Conservation (phyloP, 2,329 filamentous ascomycete genomes). For the Myrmaecium sp. region DNA sequence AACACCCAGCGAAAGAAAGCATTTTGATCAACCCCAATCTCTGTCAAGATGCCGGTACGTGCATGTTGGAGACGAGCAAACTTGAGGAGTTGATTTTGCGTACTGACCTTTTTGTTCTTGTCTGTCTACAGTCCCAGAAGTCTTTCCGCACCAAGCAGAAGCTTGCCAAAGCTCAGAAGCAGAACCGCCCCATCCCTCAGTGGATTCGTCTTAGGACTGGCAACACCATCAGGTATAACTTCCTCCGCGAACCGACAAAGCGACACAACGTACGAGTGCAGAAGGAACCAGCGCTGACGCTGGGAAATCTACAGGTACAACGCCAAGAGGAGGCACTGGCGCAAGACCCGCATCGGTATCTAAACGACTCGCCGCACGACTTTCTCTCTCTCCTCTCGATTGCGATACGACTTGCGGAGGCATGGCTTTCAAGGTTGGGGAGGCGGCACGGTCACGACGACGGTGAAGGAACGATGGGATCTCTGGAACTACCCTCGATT, state of each 20-base stretch:
- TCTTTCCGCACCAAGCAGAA: constrained; percentile 99
- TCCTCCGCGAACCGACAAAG: background rate
- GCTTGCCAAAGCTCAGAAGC: constrained; percentile 99
- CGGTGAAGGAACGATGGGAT: no score
- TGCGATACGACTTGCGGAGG: constrained; percentile 13
- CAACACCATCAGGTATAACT: constrained; percentile 95
- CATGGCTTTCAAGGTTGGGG: constrained; percentile 14
- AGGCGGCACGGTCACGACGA: no score
- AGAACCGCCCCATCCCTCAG: constrained; percentile 99
- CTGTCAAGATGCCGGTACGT: constrained; percentile 6
- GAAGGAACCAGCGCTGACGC: constrained; percentile 4
- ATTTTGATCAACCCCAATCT: background rate
- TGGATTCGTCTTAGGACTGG: constrained; percentile 97
- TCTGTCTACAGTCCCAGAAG: constrained; percentile 97
- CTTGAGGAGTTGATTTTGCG: background rate
- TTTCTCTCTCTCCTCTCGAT: constrained; percentile 16
- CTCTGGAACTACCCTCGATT: no score
- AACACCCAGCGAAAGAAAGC: no score
- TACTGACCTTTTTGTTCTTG: background rate
- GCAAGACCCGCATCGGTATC: constrained; percentile 98
- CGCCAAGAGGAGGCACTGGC: constrained; percentile 99
- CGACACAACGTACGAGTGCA: constrained; percentile 5
- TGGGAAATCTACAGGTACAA: constrained; percentile 60
- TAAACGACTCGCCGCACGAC: constrained; percentile 46
- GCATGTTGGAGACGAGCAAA: background rate